Base-by-base conservation (phyloP, 2,329 filamentous ascomycete genomes). In the Coniochaeta pulveracea region DNA sequence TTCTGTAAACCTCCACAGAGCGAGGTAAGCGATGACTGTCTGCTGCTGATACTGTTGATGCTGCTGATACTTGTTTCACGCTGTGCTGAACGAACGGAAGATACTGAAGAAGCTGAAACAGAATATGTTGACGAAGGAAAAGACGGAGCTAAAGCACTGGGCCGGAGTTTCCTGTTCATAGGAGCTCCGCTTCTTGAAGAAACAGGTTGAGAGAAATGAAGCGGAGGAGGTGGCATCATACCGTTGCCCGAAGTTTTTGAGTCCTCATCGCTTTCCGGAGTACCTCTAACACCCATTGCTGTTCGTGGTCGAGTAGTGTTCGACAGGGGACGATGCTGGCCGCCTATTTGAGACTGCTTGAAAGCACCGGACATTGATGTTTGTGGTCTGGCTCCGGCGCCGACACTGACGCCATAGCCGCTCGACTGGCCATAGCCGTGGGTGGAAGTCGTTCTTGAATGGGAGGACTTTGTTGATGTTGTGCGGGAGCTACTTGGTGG, bases 381-480 rank as follows among this genome's bases (percentile, higher is more conserved):
- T 40, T 71, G 63, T 3, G 70, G 63, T 34, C 72, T 67, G 51
- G 62, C 55, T 38, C 61, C 64, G 10, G 66, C 62, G 2, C 76
- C 73, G 18, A 75, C 52, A 45, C 71, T 79, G 39, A 64, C 70
- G 10, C 69, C 63, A 40, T 76, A 75, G 39, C 60, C 63, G 40
- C 57, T 64, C 34, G n/a, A n/a, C n/a, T n/a, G n/a, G n/a, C n/a
- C n/a, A n/a, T n/a, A n/a, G n/a, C n/a, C n/a, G n/a, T n/a, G n/a
- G n/a, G 59, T 57, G 31, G 59, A 57, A 30, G 53, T 56, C 45
- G 56, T 54, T 47, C 58, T 56, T 39, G 64, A 59, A 21, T 58
- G 52, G 36, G 50, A 51, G 35, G 55, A 54, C 36, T 50, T 54
- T 36, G 58, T 52, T 18, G 64, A 60, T 6, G 61, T 56, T 49